Percentiles rank a stretch among this genome's conserved stretches.
phyloP scores from a whole-genome alignment of 371 early-diverging fungal genomes.

The Astathelohania contejeani region DNA sequence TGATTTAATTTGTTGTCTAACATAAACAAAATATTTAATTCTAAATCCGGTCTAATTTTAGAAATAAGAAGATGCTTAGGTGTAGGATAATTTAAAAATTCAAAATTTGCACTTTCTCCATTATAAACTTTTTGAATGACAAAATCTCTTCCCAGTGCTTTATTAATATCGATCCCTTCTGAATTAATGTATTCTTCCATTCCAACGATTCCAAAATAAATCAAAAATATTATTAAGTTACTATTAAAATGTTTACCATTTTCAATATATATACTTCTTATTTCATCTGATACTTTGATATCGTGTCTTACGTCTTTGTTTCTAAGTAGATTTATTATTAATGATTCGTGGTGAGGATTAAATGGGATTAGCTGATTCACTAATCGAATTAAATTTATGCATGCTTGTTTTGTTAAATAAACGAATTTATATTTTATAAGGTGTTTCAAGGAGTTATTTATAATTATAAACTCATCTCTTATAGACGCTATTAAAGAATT shows the following conservation, averaged over 20 bases:
- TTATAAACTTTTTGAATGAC: background rate
- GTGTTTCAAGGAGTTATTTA: conserved; percentile 12
- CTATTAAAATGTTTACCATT: background rate
- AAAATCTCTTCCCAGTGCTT: background rate
- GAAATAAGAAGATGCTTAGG: conserved; percentile 8
- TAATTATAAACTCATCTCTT: background rate
- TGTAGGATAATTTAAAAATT: conserved; percentile 6
- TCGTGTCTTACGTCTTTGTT: background rate
- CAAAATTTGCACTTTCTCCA: background rate
- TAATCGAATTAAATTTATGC: conserved; percentile 3
- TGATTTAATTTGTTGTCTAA: conserved; percentile 1
- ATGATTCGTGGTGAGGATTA: conserved; percentile 9
- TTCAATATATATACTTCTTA: background rate
- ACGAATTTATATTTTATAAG: conserved; percentile 21
- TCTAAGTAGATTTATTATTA: conserved; percentile 20
- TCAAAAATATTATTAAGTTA: background rate
- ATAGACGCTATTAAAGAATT: background rate
- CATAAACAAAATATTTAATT: conserved; percentile 20
- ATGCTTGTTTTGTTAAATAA: conserved; percentile 6
- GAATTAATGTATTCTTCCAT: background rate
- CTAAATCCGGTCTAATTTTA: conserved; percentile 12
- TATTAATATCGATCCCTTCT: background rate
- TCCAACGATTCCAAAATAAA: background rate
- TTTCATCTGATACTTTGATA: background rate
- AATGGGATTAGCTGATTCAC: conserved; percentile 13